Percentiles rank a stretch among this genome's conserved stretches.
Evolutionary conservation across 805 yeast species (phyloP).

Genomic region (Isabelozyma rhagii): DNA sequence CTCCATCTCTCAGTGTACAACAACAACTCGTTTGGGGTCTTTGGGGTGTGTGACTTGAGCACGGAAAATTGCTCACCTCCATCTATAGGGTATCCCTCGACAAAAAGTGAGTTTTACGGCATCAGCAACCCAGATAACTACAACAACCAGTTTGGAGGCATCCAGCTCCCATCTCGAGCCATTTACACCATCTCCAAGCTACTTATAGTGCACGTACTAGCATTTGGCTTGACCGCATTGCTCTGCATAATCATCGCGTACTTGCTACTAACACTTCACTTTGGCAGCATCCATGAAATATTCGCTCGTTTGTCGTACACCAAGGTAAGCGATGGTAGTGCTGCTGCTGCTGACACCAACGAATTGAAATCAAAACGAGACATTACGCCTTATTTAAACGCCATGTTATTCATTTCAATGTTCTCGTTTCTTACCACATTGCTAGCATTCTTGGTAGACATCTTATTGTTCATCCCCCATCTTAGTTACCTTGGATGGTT

Average conservation of each 20-base stretch:
- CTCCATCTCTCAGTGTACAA: slow-evolving; percentile 29
- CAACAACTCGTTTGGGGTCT: slow-evolving; percentile 40
- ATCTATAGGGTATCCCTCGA: slow-evolving; percentile 34
- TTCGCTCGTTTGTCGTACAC: background rate
- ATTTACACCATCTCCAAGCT: slow-evolving; percentile 38
- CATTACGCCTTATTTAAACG: slow-evolving; percentile 39
- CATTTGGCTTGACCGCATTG: slow-evolving; percentile 28
- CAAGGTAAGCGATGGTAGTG: no score
- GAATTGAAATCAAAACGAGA: slow-evolving; percentile 7
- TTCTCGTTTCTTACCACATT: slow-evolving; percentile 68
- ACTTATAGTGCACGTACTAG: slow-evolving; percentile 39
- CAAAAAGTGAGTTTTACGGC: slow-evolving; percentile 11
- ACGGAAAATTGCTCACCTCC: slow-evolving; percentile 29
- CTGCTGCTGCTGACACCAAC: background rate
- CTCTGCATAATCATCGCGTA: slow-evolving; percentile 11
- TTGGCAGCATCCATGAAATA: background rate
- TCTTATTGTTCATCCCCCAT: slow-evolving; percentile 71
- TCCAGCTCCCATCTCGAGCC: slow-evolving; percentile 39
- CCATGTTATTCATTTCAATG: slow-evolving; percentile 56
- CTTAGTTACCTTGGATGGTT: slow-evolving; percentile 86
- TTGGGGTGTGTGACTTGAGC: slow-evolving; percentile 35
- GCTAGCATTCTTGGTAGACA: slow-evolving; percentile 77
- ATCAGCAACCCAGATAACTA: slow-evolving; percentile 4
- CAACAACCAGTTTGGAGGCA: slow-evolving; percentile 13
- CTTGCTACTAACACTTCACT: background rate